Conservation (phyloP, 768 basidiomycete species). For the Naganishia randhawae region DNA sequence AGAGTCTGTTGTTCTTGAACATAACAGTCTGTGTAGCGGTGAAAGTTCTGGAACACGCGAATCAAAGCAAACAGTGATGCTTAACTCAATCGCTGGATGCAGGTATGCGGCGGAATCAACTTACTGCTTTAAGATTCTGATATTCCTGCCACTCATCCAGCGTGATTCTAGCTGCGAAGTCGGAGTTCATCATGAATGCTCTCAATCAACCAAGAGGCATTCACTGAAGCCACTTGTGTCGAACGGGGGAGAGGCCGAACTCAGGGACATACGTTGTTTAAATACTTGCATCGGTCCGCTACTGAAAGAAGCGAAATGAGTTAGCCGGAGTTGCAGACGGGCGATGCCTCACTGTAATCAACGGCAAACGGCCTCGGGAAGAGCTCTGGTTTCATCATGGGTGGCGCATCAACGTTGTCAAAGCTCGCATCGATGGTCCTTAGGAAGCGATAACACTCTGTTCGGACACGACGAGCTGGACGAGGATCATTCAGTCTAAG, state of each 20-base stretch:
- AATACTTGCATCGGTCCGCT: not conserved
- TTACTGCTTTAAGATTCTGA: constrained; percentile 18
- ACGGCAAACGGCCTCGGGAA: not conserved
- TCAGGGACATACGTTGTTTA: not conserved
- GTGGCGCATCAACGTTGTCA: not conserved
- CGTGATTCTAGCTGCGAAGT: constrained; percentile 4
- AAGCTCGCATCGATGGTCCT: not conserved
- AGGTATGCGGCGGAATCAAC: not conserved
- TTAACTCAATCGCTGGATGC: not conserved
- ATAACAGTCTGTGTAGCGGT: constrained; percentile 13
- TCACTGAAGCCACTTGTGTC: not conserved
- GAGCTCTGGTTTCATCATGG: not conserved
- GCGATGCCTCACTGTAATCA: not conserved
- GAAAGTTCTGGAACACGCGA: constrained; percentile 12
- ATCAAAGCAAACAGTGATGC: not conserved
- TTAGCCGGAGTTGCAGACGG: not conserved
- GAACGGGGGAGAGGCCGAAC: too few relatives aligned
- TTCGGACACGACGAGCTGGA: not conserved
- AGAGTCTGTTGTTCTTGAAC: constrained; percentile 17
- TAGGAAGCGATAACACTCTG: not conserved
- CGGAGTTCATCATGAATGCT: constrained; percentile 2
- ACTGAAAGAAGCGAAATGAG: not conserved
- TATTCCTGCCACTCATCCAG: constrained; percentile 19
- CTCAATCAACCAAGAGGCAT: not conserved
- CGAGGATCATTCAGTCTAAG: not conserved